Conservation (phyloP, 2,329 filamentous ascomycete species). For the Pseudogymnoascus sp. region DNA sequence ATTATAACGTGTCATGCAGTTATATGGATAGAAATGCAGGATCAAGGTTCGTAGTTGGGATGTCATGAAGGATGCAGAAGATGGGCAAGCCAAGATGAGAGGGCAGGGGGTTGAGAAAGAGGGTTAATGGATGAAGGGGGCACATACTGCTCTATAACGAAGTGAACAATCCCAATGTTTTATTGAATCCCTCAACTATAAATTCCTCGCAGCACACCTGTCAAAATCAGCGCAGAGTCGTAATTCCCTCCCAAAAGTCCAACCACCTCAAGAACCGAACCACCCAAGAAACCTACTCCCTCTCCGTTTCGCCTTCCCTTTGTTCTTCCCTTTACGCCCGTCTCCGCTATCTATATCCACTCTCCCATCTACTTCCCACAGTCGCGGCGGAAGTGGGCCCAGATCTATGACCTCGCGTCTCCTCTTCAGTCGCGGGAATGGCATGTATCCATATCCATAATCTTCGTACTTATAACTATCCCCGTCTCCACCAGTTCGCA, state of each 20-base stretch:
- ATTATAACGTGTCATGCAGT: background rate
- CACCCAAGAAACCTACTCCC: background rate
- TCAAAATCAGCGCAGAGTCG: background rate
- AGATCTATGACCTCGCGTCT: background rate
- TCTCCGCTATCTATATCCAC: background rate
- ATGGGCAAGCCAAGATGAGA: background rate
- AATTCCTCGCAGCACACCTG: background rate
- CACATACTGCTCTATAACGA: background rate
- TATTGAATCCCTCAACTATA: background rate
- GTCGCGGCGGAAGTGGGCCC: background rate
- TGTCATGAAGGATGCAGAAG: background rate
- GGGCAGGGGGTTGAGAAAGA: background rate
- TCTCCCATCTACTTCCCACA: background rate
- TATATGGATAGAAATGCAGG: background rate
- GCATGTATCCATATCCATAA: background rate
- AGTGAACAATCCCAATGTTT: background rate
- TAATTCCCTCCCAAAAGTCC: background rate
- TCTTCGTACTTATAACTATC: background rate
- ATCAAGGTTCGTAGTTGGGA: background rate
- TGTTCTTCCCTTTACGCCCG: background rate
- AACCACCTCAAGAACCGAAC: background rate
- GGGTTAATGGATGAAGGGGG: background rate
- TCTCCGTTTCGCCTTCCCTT: background rate
- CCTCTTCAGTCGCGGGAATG: background rate
- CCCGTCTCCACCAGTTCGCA: background rate